Evolutionary conservation across 495 filamentous ascomycete genomes (phyloP), one percentile per base, ranked within the genome.

Genomic region (Aspergillus ostianus): DNA sequence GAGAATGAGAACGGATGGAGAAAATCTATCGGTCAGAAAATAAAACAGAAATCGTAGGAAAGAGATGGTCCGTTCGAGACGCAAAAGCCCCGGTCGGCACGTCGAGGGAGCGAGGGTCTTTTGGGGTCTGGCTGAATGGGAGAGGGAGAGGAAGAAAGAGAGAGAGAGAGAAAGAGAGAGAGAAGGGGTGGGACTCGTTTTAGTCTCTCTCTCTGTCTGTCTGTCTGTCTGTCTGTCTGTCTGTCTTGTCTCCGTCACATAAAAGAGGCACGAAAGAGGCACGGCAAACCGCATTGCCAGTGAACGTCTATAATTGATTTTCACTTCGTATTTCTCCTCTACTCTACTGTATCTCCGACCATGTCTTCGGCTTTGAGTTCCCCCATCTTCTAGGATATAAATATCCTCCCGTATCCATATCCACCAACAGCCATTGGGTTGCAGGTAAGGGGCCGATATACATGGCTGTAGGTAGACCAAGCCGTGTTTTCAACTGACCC

Each of bases 131-230:
- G 23, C 23, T 26, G 36, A 12, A 41, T 15, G 36, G 12, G 36
- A 15, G 46, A 51, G 51, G 50, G 36, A 52, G 29, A 54, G 51
- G 44, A 52, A 66, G 53, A 41, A 48, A 60, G 59, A 61, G 60
- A 63, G 60, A 26, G 36, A 12, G 36, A 41, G 36, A 41, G 46
- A 51, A 47, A 50, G 26, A 52, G 29, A 54, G 51, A 29, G 55
- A 66, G 53, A 41, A 52, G 62, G 59, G 61, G 57, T 62, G 58
- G 61, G 49, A 53, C 53, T 53, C 32, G 27, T n/a, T 54, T 54
- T 46, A 44, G 30, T 21, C 36, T 41, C 36, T 18, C 52, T 57
- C 50, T 26, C 32, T 32, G 3, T 7, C 10, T 6, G 3, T 32
- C 29, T 26, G 23, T 26, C 1, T 12, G 30, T 32, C 30, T 32